Base-by-base conservation (phyloP, 257 asterid genomes). In the Salvia miltiorrhiza region DNA sequence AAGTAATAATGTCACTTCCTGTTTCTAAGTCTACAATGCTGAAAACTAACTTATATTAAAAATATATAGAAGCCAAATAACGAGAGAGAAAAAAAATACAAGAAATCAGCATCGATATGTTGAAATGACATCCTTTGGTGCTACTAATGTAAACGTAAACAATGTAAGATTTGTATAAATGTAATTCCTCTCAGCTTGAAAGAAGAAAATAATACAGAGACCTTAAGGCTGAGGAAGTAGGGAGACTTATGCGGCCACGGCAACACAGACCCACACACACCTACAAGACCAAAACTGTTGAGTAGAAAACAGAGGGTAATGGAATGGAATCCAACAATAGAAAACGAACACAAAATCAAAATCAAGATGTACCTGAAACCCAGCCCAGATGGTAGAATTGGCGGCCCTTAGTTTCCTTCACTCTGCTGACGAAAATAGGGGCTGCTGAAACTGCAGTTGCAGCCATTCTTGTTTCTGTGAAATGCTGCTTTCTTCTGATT, bases 201-300 rank as follows among this genome's bases (percentile, higher is more conserved):
- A 48, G 17, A 54, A 54, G 11, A 54, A 30, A 1, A 48, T 21
- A 5, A 47, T 16, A 7, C 1, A 8, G 26, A 45, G 53, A 92
- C 97, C 96, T 86, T 89, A n/a, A n/a, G n/a, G n/a, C n/a, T 89
- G 86, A 87, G 40, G 80, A 92, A 92, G 73, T 92, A 89, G 21
- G 96, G 92, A 70, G 89, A 86, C 83, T 86, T 89, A 73, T 79
- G 61, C 0, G 96, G 95, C 83, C 87, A 84, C 16, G 96, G 93
- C 80, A 91, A 61, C 71, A 85, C 73, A 63, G 85, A 76, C 69
- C 96, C 97, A 76, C 39, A 49, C 66, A 87, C 48, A 17, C 5
- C 65, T 58, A 58, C 65, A 30, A 95, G 93, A n/a, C n/a, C 80
- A 28, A 19, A 37, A 19, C 20, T 19, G 82, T 90, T 85, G 79